These are phyloP conservation scores for Punica granatum DNA, from an alignment of 345 rosid species.

Conservation along the genomic window DNA sequence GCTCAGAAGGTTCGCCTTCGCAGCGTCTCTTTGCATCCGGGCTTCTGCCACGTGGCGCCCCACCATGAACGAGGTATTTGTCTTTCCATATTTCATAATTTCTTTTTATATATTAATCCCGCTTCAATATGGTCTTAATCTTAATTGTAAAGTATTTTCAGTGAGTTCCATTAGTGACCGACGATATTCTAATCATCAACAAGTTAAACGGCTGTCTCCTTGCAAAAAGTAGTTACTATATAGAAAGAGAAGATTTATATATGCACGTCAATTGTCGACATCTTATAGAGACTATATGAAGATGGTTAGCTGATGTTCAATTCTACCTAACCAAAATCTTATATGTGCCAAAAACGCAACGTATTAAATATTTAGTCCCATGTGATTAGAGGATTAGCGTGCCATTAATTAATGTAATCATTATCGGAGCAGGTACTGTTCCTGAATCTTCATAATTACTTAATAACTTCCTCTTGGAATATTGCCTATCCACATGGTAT, in stretches of 20 bases:
- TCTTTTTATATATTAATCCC: slow-evolving; percentile 20
- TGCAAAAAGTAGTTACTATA: background rate
- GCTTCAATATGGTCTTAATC: slow-evolving; percentile 3
- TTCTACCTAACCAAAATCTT: slow-evolving; percentile 41
- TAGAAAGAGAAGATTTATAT: background rate
- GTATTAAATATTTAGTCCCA: slow-evolving; percentile 14
- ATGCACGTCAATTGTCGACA: too few relatives aligned
- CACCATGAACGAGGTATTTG: slow-evolving; percentile 69
- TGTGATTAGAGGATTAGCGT: slow-evolving; percentile 24
- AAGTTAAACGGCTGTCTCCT: background rate
- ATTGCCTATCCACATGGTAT: too few relatives aligned
- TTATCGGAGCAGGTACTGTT: background rate
- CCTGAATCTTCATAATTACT: too few relatives aligned
- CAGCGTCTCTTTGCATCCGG: slow-evolving; percentile 82
- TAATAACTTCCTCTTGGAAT: too few relatives aligned
- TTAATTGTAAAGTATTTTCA: too few relatives aligned
- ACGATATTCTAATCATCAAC: background rate
- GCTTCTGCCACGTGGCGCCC: slow-evolving; percentile 81
- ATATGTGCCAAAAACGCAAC: background rate
- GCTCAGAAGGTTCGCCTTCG: slow-evolving; percentile 60
- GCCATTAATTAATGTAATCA: slow-evolving; percentile 12
- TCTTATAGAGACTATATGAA: background rate
- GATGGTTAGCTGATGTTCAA: slow-evolving; percentile 19
- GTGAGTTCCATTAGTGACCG: too few relatives aligned
- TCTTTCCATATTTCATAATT: background rate